Evolutionary conservation across 495 filamentous ascomycete species (phyloP).

Genomic region (Neurospora sp.): DNA sequence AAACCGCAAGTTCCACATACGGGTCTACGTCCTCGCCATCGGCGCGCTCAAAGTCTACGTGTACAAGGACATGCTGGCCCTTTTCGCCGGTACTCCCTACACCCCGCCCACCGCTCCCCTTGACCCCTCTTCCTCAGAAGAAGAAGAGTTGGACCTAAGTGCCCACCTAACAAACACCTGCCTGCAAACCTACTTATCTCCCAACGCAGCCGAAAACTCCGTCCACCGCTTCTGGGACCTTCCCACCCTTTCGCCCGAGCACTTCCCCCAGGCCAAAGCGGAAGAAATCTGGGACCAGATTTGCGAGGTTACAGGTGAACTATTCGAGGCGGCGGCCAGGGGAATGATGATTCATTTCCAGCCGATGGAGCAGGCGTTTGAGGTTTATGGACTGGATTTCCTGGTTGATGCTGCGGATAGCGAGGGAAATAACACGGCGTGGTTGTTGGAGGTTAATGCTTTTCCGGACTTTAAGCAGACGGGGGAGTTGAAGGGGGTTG

Average conservation of each 20-base stretch:
- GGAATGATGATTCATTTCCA: constrained; percentile 87
- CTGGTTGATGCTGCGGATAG: constrained; percentile 53
- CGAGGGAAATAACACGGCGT: constrained; percentile 27
- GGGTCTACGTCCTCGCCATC: constrained; percentile 75
- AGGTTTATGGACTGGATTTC: constrained; percentile 88
- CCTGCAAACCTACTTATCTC: constrained; percentile 70
- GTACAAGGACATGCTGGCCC: constrained; percentile 80
- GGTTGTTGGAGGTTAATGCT: constrained; percentile 87
- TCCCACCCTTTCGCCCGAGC: constrained; percentile 27
- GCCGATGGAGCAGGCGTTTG: constrained; percentile 75
- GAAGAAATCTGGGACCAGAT: constrained; percentile 63
- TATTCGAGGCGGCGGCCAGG: constrained; percentile 75
- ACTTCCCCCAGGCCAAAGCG: constrained; percentile 27
- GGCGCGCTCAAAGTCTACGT: constrained; percentile 76
- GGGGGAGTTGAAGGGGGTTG: constrained; percentile 58
- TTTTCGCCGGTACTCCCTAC: constrained; percentile 74
- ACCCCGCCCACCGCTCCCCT: constrained; percentile 20
- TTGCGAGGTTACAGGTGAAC: constrained; percentile 54
- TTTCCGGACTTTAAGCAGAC: constrained; percentile 95
- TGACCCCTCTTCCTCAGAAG: no score
- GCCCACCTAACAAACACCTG: constrained; percentile 54
- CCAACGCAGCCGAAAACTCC: constrained; percentile 57
- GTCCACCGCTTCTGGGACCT: constrained; percentile 62
- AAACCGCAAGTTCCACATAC: constrained; percentile 87
- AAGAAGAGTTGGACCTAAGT: neutral